A percentile compares a stretch with the other conserved stretches of the same genome.
Evolutionary conservation across 164 flowering plant species (phyloP).

Genomic region (Aristolochia californica): DNA sequence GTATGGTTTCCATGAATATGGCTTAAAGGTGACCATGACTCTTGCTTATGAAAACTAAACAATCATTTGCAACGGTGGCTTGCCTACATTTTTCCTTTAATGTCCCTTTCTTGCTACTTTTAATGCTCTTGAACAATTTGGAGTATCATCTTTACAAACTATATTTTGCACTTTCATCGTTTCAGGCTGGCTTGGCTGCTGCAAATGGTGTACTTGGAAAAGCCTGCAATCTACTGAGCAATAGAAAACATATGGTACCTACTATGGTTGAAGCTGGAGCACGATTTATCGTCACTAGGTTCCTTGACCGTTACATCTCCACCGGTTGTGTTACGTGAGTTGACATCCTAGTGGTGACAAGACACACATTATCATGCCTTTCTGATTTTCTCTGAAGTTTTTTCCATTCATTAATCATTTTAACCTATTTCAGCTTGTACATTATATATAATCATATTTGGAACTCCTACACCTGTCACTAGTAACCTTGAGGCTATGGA

Average conservation of each 20-base stretch:
- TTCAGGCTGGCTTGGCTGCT: conserved; percentile 72
- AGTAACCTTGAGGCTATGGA: too few relatives aligned
- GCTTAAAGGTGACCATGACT: conserved; percentile 50
- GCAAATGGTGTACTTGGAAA: conserved; percentile 55
- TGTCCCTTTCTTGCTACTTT: too few relatives aligned
- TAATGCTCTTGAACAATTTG: too few relatives aligned
- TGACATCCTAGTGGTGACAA: background rate
- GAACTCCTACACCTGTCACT: too few relatives aligned
- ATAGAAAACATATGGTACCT: conserved; percentile 74
- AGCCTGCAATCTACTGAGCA: conserved; percentile 25
- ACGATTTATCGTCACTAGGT: conserved; percentile 56
- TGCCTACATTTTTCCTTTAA: too few relatives aligned
- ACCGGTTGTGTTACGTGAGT: conserved; percentile 73
- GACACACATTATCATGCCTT: background rate
- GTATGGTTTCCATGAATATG: conserved; percentile 93
- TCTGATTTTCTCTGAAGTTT: background rate
- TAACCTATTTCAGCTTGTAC: too few relatives aligned
- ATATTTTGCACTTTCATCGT: conserved; percentile 2
- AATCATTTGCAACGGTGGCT: too few relatives aligned
- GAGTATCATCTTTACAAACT: background rate
- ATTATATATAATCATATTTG: too few relatives aligned
- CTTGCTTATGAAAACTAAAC: background rate
- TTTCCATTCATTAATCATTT: background rate
- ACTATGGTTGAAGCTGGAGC: conserved; percentile 69
- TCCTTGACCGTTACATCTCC: conserved; percentile 46